Conservation (phyloP, 495 filamentous ascomycete genomes). For the Daldinia childiae region DNA sequence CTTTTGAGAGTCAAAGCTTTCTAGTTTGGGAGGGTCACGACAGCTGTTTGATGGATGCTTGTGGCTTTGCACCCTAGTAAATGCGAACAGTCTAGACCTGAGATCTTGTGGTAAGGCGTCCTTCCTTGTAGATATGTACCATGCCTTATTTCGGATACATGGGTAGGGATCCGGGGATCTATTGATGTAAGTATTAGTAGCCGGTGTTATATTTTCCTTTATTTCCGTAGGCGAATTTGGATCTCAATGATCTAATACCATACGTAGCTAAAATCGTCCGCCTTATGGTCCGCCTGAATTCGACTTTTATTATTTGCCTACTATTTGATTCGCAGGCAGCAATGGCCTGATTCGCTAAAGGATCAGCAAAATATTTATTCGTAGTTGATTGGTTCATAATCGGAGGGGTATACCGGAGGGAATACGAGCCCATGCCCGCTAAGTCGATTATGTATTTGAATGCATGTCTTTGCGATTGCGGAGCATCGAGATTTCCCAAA, state of each 20-base stretch:
- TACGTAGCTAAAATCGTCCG: constrained; percentile 6
- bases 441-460: constrained; percentile 8
- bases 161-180: not conserved
- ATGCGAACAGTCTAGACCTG: constrained; percentile 20
- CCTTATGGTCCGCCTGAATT: constrained; percentile 38
- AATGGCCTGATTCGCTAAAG: constrained; percentile 18
- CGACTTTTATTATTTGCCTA: constrained; percentile 6
- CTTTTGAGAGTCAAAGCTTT: constrained; percentile 4
- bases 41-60: not conserved
- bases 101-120: constrained; percentile 20
- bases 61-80: constrained; percentile 3
- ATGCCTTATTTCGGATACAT: not conserved
- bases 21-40: not conserved
- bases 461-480: constrained; percentile 29
- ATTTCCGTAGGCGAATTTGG: not conserved
- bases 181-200: not conserved
- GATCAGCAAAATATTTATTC: constrained; percentile 7
- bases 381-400: constrained; percentile 21
- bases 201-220: not conserved
- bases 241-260: constrained; percentile 13
- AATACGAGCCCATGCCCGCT: constrained; percentile 14
- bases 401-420: constrained; percentile 31
- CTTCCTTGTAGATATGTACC: constrained; percentile 10
- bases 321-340: not conserved
- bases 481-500: constrained; percentile 35